phyloP scores from a whole-genome alignment of 306 rosid genomes.

The Dalbergia cultrata region DNA sequence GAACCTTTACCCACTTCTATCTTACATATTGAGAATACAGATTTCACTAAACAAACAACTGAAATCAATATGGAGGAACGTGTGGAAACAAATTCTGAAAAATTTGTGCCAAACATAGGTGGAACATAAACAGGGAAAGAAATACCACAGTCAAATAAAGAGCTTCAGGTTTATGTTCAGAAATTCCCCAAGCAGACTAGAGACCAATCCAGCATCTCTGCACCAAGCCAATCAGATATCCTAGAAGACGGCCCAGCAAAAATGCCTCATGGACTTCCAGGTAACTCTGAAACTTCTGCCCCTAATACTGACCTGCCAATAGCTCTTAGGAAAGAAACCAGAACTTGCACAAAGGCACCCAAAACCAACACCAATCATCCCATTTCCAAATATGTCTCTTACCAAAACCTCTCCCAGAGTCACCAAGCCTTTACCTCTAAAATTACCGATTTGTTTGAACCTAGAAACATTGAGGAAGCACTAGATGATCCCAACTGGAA shows the following conservation, averaged over 20 bases:
- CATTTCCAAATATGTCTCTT: slow-evolving; percentile 19
- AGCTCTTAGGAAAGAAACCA: slow-evolving; percentile 9
- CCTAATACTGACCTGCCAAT: neutral
- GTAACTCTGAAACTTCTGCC: neutral
- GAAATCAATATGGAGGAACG: neutral
- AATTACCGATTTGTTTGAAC: slow-evolving; percentile 1
- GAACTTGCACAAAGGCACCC: neutral
- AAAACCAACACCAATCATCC: slow-evolving; percentile 18
- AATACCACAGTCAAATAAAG: neutral
- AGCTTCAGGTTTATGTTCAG: neutral
- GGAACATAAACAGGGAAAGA: slow-evolving; percentile 9
- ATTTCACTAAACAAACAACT: neutral
- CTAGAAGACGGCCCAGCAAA: neutral
- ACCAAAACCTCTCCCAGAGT: neutral
- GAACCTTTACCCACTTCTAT: neutral
- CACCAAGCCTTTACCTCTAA: slow-evolving; percentile 1
- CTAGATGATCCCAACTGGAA: slow-evolving; percentile 19
- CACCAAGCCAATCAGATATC: neutral
- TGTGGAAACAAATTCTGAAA: neutral
- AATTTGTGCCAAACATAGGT: neutral
- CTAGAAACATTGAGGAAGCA: slow-evolving; percentile 28
- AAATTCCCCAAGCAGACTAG: neutral
- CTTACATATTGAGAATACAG: neutral
- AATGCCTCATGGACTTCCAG: neutral
- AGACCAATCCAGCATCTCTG: neutral